Evolutionary conservation across 2,329 filamentous ascomycete species (phyloP).

Genomic region (Phyllosticta ampelicida): DNA sequence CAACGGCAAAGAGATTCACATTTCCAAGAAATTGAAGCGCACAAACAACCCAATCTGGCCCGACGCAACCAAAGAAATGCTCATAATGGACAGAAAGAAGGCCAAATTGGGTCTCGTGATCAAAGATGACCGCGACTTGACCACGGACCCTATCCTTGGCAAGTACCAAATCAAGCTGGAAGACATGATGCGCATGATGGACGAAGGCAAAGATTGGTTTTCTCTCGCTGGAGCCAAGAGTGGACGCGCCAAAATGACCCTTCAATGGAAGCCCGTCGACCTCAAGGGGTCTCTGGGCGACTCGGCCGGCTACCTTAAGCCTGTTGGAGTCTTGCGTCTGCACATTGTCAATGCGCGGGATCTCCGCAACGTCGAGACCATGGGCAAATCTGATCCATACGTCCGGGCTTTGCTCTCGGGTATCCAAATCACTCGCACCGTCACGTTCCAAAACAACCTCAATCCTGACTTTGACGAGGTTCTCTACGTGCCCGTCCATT

Average conservation of each 20-base stretch:
- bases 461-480: slow-evolving; percentile 95
- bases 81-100: slow-evolving; percentile 86
- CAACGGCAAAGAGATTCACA: slow-evolving; percentile 84
- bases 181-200: slow-evolving; percentile 82
- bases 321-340: slow-evolving; percentile 88
- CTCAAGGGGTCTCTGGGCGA: slow-evolving; percentile 66
- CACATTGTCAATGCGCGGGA: slow-evolving; percentile 78
- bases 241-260: slow-evolving; percentile 78
- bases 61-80: slow-evolving; percentile 82
- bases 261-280: slow-evolving; percentile 92
- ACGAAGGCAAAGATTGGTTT: slow-evolving; percentile 94
- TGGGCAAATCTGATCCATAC: slow-evolving; percentile 97
- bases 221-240: slow-evolving; percentile 69
- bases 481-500: slow-evolving; percentile 86
- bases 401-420: slow-evolving; percentile 80
- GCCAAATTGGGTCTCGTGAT: slow-evolving; percentile 85
- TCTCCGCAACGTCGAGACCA: slow-evolving; percentile 82
- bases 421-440: slow-evolving; percentile 80
- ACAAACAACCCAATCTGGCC: slow-evolving; percentile 98
- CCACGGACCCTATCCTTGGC: slow-evolving; percentile 72
- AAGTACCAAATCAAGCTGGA: slow-evolving; percentile 93
- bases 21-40: slow-evolving; percentile 85
- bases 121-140: slow-evolving; percentile 87
- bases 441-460: slow-evolving; percentile 92
- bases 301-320: slow-evolving; percentile 81